These are phyloP conservation scores for Ceratocystis alfenasii DNA, from an alignment of 2,329 filamentous ascomycete species.

Conservation along the genomic window DNA sequence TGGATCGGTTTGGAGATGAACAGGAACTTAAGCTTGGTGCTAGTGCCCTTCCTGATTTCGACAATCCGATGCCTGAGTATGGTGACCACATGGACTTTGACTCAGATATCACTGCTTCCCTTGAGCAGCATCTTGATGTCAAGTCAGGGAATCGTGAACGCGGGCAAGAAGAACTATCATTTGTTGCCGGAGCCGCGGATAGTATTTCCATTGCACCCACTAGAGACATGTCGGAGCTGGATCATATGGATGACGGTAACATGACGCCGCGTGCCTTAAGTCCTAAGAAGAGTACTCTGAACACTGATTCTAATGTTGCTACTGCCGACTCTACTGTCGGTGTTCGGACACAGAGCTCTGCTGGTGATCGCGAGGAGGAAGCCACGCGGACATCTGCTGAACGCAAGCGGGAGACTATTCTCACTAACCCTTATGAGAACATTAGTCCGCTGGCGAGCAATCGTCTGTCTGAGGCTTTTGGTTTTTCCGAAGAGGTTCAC, in stretches of 20 bases:
- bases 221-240: slow-evolving; percentile 4
- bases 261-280: slow-evolving; percentile 36
- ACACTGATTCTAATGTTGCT: slow-evolving; percentile 42
- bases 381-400: slow-evolving; percentile 42
- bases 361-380: slow-evolving; percentile 28
- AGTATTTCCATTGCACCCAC: slow-evolving; percentile 18
- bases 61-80: slow-evolving; percentile 65
- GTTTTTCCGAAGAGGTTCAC: slow-evolving; percentile 25
- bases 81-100: slow-evolving; percentile 53
- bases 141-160: slow-evolving; percentile 25
- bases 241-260: slow-evolving; percentile 29
- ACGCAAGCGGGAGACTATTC: slow-evolving; percentile 51
- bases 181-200: slow-evolving; percentile 20
- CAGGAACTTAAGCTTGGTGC: slow-evolving; percentile 45
- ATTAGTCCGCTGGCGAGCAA: slow-evolving; percentile 50
- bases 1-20: slow-evolving; percentile 43
- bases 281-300: slow-evolving; percentile 25
- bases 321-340: slow-evolving; percentile 31
- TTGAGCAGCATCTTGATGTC: slow-evolving; percentile 53
- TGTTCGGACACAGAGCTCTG: slow-evolving; percentile 21
- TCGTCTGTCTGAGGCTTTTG: slow-evolving; percentile 39
- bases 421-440: slow-evolving; percentile 57
- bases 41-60: slow-evolving; percentile 55
- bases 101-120: slow-evolving; percentile 72
- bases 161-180: slow-evolving; percentile 18